Base-by-base conservation (phyloP, 2,329 filamentous ascomycete species). In the Colletotrichum liaoningense region DNA sequence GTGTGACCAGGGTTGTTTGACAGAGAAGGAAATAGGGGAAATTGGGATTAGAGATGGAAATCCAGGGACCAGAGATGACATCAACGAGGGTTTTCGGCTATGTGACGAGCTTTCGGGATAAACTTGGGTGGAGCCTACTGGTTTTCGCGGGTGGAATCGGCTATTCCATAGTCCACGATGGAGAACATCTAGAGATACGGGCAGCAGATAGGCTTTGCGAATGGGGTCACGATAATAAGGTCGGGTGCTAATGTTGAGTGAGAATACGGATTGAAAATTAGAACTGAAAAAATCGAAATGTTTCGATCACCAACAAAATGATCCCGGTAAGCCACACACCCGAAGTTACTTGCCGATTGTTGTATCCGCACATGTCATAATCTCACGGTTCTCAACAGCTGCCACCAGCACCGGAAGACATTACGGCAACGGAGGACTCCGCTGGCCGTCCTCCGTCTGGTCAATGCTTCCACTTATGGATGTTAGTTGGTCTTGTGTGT, bases 51-150 rank as follows among this genome's bases (percentile, higher is more conserved):
- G 26, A 49, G n/a, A 38, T 30, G 49, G 58, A 49, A 56, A 62
- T 55, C 19, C 35, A 58, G 70, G 60, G 55, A 64, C 60, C 55
- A 35, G 60, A 71, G 38, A 70, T 73, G 67, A 70, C 67, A 73
- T 73, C 70, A 73, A 73, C 70, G 70, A 73, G 70, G 70, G 70
- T 73, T 73, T 69, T 73, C 70, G 70, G 70, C 67, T 73, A 72
- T 69, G 70, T 56, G 30, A 70, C 70, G 60, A 73, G 46, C 30
- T 62, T 46, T 72, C 69, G 69, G 69, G 59, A 72, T 30, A 28
- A 56, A 56, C 30, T 42, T 69, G 59, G 67, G 70, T 73, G 70
- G 70, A 70, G 67, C 38, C 56, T 52, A 28, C 26, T 56, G 33
- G 63, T 72, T 60, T 72, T 63, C 30, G 66, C 70, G 70, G 70